Evolutionary conservation across 345 rosid species (phyloP).

Genomic region (Syzygium jambos): DNA sequence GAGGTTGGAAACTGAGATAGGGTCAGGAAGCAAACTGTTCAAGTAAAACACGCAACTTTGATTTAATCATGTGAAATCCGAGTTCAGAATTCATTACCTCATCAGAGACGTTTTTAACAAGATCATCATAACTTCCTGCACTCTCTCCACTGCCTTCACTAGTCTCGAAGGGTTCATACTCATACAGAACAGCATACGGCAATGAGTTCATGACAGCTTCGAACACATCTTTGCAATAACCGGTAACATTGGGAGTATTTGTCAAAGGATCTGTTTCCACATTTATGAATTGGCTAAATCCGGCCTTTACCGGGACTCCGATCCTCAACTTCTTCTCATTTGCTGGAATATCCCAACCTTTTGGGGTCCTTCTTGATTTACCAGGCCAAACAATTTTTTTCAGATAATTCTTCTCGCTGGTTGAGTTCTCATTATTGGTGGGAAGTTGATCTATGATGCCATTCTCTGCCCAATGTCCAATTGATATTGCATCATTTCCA

Average conservation of each 20-base stretch:
- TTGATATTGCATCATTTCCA: conserved; percentile 6
- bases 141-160: no score
- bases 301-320: conserved; percentile 22
- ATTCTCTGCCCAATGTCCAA: conserved; percentile 33
- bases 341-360: conserved; percentile 14
- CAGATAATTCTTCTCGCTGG: neutral
- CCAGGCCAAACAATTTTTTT: conserved; percentile 15
- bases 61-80: no score
- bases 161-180: conserved; percentile 6
- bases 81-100: no score
- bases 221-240: conserved; percentile 34
- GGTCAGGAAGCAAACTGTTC: no score
- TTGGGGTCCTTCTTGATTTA: neutral
- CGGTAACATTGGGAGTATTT: neutral
- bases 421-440: neutral
- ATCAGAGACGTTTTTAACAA: no score
- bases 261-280: neutral
- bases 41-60: no score
- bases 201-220: conserved; percentile 11
- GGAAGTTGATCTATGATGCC: neutral
- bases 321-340: conserved; percentile 15
- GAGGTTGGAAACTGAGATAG: no score
- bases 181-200: conserved; percentile 2
- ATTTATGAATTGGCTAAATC: conserved; percentile 22
- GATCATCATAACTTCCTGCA: no score